Evolutionary conservation across 208 protist genomes (phyloP).

Genomic region (Balamuthia mandrillaris): DNA sequence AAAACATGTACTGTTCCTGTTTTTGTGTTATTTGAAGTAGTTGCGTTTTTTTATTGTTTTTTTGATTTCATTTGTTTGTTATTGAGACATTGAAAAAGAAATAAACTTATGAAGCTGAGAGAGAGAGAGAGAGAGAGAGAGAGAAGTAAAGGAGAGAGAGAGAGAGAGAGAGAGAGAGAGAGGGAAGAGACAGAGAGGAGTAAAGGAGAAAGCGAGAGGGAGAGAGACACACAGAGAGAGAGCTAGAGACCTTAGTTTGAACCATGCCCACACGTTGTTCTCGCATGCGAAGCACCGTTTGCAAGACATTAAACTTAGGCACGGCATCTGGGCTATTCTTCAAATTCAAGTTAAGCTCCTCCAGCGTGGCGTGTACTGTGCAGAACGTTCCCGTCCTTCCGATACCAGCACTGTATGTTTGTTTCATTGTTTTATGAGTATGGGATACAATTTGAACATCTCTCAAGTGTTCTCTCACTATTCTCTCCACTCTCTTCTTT

Average conservation of each 20-base stretch:
- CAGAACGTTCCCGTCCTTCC: slow-evolving; percentile 67
- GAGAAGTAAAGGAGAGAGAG: not conserved
- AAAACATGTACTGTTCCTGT: slow-evolving; percentile 60
- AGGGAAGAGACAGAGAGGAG: not conserved
- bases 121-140: not conserved
- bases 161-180: not conserved
- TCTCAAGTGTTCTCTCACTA: too few relatives aligned
- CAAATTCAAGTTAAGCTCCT: slow-evolving; percentile 44
- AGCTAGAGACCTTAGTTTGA: slow-evolving; percentile 42
- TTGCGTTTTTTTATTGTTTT: too few relatives aligned
- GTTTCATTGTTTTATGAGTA: not conserved
- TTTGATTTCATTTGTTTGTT: too few relatives aligned
- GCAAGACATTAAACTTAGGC: slow-evolving; percentile 51
- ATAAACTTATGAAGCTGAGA: too few relatives aligned
- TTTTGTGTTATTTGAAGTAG: too few relatives aligned
- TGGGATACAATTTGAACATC: too few relatives aligned
- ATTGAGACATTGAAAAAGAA: not conserved
- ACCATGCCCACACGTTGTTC: slow-evolving; percentile 67
- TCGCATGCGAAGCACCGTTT: slow-evolving; percentile 51
- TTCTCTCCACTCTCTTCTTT: too few relatives aligned
- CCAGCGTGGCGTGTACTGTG: slow-evolving; percentile 50
- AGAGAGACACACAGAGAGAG: not conserved
- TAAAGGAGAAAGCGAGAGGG: too few relatives aligned
- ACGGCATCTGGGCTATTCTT: not conserved
- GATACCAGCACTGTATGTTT: slow-evolving; percentile 57